These are phyloP conservation scores for Scheffersomyces lignosus DNA, from an alignment of 805 yeast genomes.

Conservation along the genomic window DNA sequence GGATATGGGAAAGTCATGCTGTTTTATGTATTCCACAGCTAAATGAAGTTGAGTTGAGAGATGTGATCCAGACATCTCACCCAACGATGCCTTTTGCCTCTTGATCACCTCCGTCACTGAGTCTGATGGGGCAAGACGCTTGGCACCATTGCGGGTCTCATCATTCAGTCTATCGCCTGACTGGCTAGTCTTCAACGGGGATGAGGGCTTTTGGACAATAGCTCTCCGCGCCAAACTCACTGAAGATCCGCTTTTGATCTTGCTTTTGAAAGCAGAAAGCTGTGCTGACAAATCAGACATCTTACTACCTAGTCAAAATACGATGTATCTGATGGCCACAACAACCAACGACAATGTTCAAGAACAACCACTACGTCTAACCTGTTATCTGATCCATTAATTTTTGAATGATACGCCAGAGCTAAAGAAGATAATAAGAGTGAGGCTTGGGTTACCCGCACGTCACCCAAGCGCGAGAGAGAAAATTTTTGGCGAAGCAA, in stretches of 20 bases:
- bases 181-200: slow-evolving; percentile 7
- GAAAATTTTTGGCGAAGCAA: too few relatives aligned
- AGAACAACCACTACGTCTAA: too few relatives aligned
- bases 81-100: slow-evolving; percentile 28
- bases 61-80: slow-evolving; percentile 52
- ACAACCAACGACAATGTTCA: too few relatives aligned
- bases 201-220: slow-evolving; percentile 14
- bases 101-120: slow-evolving; percentile 34
- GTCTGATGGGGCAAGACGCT: slow-evolving; percentile 20
- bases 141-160: slow-evolving; percentile 6
- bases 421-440: too few relatives aligned
- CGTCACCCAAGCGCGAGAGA: too few relatives aligned
- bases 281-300: slow-evolving; percentile 43
- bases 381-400: too few relatives aligned
- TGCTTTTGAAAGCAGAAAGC: slow-evolving; percentile 45
- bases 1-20: slow-evolving; percentile 66
- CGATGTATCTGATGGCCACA: too few relatives aligned
- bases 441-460: too few relatives aligned
- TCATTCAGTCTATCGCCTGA: not conserved
- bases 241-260: slow-evolving; percentile 46
- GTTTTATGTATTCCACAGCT: slow-evolving; percentile 88
- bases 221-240: slow-evolving; percentile 34
- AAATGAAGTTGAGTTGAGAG: slow-evolving; percentile 83
- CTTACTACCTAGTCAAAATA: slow-evolving; percentile 7
- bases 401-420: too few relatives aligned